Conservation (phyloP, 306 rosid species). For the Glycine tomentella region DNA sequence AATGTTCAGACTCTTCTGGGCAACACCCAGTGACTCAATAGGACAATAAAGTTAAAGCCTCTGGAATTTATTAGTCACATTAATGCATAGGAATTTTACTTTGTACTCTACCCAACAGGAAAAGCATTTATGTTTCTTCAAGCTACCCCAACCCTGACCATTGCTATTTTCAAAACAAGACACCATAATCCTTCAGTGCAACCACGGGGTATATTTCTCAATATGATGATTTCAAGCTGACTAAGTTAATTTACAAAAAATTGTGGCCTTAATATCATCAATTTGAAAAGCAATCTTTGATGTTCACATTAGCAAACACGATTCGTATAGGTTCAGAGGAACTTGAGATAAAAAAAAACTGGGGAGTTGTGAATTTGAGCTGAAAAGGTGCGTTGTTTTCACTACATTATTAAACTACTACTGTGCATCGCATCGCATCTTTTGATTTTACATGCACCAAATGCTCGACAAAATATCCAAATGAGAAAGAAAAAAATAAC, state of each 20-base stretch:
- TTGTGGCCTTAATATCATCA: no score
- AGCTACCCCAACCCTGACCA: not conserved
- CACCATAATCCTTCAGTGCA: no score
- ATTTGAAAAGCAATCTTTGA: not conserved
- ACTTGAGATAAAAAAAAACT: not conserved
- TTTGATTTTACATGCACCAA: no score
- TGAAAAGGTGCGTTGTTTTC: no score
- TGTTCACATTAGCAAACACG: not conserved
- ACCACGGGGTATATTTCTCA: not conserved
- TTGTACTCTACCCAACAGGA: not conserved
- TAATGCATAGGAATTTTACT: not conserved
- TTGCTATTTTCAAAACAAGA: no score
- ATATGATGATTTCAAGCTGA: no score
- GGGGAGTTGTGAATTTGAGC: no score
- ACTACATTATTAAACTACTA: no score
- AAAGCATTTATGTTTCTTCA: constrained; percentile 2
- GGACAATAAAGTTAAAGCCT: not conserved
- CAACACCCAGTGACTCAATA: not conserved
- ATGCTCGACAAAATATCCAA: no score
- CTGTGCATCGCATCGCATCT: no score
- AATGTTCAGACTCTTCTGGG: not conserved
- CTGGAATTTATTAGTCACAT: not conserved
- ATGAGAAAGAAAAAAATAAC: no score
- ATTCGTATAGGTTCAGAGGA: not conserved
- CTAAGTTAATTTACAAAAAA: no score